Base-by-base conservation (phyloP, 1,284 basidiomycete genomes). In the Cutaneotrichosporon sp. region DNA sequence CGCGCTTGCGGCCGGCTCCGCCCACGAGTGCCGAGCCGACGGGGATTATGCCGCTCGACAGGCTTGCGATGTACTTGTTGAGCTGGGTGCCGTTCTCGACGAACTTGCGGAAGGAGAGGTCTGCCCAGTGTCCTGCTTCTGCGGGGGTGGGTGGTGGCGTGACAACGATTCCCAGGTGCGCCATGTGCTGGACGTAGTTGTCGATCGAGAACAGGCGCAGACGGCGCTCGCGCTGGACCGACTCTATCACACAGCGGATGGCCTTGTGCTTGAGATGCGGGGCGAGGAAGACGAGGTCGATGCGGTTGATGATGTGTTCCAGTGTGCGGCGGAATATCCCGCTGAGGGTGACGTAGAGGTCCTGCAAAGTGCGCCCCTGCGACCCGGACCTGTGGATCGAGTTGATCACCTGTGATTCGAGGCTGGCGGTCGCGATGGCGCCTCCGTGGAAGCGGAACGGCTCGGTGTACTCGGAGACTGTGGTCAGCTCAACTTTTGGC, bases 191-290 rank as follows among this genome's bases (percentile, higher is more conserved):
- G 22, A 65, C 68, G 56, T 70, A 76, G 5, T 63, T 62, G 22
- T 59, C 55, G 1, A 67, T 58, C 6, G 65, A 58, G 61, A 70
- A 75, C 2, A 69, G 50, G 18, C 74, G 65, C 5, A 76, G 56
- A 20, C 76, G 72, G 4, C 73, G 68, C 58, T 76, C 72, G 34
- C 70, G 69, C 8, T 69, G 68, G 25, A 58, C 50, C 2, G 66
- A 69, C 60, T 78, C 76, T 59, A 76, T 74, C 34, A 66, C 61
- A 5, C 65, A 64, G 29, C 63, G 66, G 13, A 73, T 70, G 9
- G 63, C 59, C 2, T 63, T 52, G 25, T 63, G 60, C 45, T 69
- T 67, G 6, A 78, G 60, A 42, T 76, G 70, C 1, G 72, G 67
- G 0, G 73, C 72, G 0, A 69, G 49, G 27, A 46, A 63, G 16